Evolutionary conservation across 306 rosid genomes (phyloP).

Genomic region (Inga oerstediana): DNA sequence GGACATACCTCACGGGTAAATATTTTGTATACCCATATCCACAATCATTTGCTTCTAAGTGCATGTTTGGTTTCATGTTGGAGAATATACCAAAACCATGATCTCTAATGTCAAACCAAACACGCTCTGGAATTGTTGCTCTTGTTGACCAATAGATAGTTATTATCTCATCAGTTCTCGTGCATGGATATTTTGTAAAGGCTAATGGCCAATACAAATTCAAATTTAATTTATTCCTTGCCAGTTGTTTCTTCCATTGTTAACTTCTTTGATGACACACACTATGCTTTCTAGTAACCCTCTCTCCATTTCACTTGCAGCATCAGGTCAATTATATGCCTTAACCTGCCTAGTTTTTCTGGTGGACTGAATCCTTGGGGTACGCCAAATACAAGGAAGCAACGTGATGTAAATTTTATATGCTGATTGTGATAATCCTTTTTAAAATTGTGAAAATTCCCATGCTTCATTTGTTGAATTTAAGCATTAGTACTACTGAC

Average conservation of each 20-base stretch:
- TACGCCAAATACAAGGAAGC: constrained; percentile 57
- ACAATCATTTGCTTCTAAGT: constrained; percentile 5
- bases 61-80: background rate
- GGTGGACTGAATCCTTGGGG: constrained; percentile 99
- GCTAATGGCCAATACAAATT: too few relatives aligned
- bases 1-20: constrained; percentile 69
- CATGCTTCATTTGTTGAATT: background rate
- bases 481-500: background rate
- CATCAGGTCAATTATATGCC: constrained; percentile 89
- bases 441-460: background rate
- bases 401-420: constrained; percentile 48
- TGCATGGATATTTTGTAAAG: background rate
- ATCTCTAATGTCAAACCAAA: background rate
- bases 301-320: constrained; percentile 47
- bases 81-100: background rate
- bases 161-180: constrained; percentile 10
- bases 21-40: constrained; percentile 4
- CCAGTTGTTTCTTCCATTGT: constrained; percentile 11
- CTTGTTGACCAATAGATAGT: constrained; percentile 17
- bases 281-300: constrained; percentile 29
- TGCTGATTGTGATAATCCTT: constrained; percentile 8
- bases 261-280: constrained; percentile 22
- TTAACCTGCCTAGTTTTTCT: constrained; percentile 97
- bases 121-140: background rate
- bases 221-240: background rate